Conservation (phyloP, 2,329 filamentous ascomycete genomes). For the Colletotrichum lupini region DNA sequence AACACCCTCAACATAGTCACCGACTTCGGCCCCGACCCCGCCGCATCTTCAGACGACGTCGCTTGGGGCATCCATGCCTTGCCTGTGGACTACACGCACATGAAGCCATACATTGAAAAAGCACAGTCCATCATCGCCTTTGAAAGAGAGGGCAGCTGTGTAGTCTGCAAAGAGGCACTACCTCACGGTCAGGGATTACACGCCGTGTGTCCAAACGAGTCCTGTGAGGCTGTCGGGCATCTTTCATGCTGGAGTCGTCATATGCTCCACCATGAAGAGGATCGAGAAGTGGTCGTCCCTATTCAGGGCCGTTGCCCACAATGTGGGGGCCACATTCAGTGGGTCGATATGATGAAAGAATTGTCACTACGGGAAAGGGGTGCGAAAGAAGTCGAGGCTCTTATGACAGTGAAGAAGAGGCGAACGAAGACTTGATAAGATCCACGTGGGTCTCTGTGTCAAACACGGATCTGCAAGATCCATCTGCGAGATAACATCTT, state of each 20-base stretch:
- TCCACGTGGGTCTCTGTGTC: not conserved
- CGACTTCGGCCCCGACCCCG: conserved; percentile 58
- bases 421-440: conserved; percentile 39
- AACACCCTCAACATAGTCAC: conserved; percentile 63
- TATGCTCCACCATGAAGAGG: conserved; percentile 52
- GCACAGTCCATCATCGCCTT: conserved; percentile 64
- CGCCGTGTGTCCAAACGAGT: conserved; percentile 64
- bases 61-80: conserved; percentile 64
- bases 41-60: conserved; percentile 11
- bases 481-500: conserved; percentile 2
- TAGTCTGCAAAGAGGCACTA: conserved; percentile 61
- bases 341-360: conserved; percentile 86
- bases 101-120: conserved; percentile 67
- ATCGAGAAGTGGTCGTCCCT: conserved; percentile 68
- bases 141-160: conserved; percentile 65
- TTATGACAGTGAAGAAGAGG: conserved; percentile 60
- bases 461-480: not conserved
- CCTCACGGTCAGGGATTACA: conserved; percentile 62
- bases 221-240: conserved; percentile 69
- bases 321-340: conserved; percentile 72
- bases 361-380: conserved; percentile 79
- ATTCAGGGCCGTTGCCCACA: conserved; percentile 75
- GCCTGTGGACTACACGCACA: conserved; percentile 63
- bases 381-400: conserved; percentile 73
- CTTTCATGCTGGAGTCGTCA: conserved; percentile 69